These are phyloP conservation scores for Trichoderma asperelloides DNA, from an alignment of 495 filamentous ascomycete genomes.

Conservation along the genomic window DNA sequence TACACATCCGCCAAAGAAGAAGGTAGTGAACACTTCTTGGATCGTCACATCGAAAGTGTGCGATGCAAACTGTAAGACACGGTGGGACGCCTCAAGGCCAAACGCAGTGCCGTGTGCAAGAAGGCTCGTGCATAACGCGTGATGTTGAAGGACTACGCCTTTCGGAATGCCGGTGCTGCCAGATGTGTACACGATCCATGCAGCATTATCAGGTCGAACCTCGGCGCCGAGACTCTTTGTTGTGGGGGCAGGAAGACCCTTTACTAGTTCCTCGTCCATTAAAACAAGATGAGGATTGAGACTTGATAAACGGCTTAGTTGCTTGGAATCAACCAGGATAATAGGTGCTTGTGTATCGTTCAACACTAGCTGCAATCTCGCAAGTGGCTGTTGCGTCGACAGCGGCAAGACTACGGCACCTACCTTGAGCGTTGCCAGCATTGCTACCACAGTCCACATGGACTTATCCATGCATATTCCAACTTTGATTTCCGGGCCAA, in stretches of 20 bases:
- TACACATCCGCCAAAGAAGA: constrained; percentile 23
- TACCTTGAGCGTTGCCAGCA: constrained; percentile 45
- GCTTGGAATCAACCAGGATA: no score
- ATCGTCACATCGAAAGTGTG: constrained; percentile 48
- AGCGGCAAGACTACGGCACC: constrained; percentile 48
- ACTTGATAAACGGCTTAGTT: no score
- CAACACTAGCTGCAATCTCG: constrained; percentile 29
- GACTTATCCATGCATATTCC: constrained; percentile 42
- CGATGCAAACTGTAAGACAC: constrained; percentile 34
- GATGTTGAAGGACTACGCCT: neutral
- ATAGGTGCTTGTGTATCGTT: no score
- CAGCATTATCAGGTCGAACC: constrained; percentile 30
- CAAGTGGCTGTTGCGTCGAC: constrained; percentile 44
- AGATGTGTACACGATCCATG: neutral
- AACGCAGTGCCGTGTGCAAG: neutral
- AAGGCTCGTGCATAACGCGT: neutral
- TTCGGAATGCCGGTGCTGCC: neutral
- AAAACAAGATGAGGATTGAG: no score
- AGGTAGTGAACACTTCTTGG: constrained; percentile 42
- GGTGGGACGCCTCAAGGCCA: constrained; percentile 23
- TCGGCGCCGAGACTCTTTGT: no score
- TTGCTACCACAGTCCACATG: constrained; percentile 40
- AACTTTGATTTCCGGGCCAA: constrained; percentile 9
- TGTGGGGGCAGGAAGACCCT: no score
- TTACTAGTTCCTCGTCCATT: no score